Percentiles rank a stretch among this genome's conserved stretches.
Evolutionary conservation across 1,284 basidiomycete genomes (phyloP).

Genomic region (Fomitopsis schrenkii): DNA sequence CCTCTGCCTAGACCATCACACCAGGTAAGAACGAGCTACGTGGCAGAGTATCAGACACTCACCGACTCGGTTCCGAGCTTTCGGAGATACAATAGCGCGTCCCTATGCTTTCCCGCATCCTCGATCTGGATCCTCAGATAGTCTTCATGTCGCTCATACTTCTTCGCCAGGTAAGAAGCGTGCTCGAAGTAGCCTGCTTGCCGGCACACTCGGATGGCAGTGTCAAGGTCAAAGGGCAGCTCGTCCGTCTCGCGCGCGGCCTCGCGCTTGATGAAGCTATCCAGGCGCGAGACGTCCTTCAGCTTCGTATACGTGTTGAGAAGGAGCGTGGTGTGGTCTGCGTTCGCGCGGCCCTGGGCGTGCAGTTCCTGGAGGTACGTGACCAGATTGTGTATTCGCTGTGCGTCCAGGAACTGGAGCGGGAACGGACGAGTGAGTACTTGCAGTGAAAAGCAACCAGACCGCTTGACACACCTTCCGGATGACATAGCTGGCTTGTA

Average conservation of each 20-base stretch:
- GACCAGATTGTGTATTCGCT: conserved; percentile 92
- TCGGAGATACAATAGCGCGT: conserved; percentile 81
- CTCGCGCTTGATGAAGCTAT: conserved; percentile 90
- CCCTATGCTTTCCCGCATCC: conserved; percentile 79
- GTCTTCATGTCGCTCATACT: conserved; percentile 89
- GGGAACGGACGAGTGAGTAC: conserved; percentile 21
- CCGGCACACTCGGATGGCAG: conserved; percentile 93
- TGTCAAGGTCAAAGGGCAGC: conserved; percentile 94
- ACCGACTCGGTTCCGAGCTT: conserved; percentile 76
- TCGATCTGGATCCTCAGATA: conserved; percentile 94
- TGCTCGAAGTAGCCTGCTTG: conserved; percentile 97
- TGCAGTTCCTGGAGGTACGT: conserved; percentile 97
- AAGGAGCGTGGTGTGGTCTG: conserved; percentile 94
- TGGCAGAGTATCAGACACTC: conserved; percentile 28
- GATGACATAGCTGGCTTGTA: conserved; percentile 95
- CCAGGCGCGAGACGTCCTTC: conserved; percentile 84
- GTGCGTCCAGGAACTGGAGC: conserved; percentile 91
- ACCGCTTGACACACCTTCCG: conserved; percentile 64
- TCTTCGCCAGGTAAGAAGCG: conserved; percentile 90
- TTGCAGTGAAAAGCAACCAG: background rate
- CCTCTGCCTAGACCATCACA: conserved; percentile 56
- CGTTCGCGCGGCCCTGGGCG: conserved; percentile 83
- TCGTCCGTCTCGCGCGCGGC: conserved; percentile 49
- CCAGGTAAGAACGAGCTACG: background rate
- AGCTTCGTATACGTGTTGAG: conserved; percentile 98